Evolutionary conservation across 805 yeast species (phyloP).

Genomic region (Suhomyces prunicola): DNA sequence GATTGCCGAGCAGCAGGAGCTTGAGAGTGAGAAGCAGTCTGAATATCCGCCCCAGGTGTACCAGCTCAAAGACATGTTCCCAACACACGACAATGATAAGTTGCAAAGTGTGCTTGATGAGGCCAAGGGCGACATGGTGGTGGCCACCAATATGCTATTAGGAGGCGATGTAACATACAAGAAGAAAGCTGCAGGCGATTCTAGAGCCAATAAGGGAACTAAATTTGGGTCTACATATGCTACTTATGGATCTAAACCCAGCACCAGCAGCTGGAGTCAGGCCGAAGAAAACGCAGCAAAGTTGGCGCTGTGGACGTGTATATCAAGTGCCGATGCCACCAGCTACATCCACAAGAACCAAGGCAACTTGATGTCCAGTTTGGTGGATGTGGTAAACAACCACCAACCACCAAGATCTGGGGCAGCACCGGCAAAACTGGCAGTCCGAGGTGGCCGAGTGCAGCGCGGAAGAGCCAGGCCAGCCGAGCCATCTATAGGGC

Average conservation of each 20-base stretch:
- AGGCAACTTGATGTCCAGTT: constrained; percentile 26
- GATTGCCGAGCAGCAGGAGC: constrained; percentile 3
- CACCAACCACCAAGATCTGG: constrained; percentile 4
- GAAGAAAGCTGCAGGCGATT: background rate
- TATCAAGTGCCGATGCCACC: constrained; percentile 3
- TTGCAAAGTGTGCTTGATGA: constrained; percentile 29
- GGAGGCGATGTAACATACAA: constrained; percentile 1
- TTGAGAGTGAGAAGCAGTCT: background rate
- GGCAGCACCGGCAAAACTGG: background rate
- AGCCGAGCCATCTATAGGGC: background rate
- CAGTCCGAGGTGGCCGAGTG: constrained; percentile 28
- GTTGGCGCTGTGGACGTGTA: constrained; percentile 11
- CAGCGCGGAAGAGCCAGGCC: constrained; percentile 22
- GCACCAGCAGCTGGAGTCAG: constrained; percentile 9
- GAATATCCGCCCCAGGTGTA: constrained; percentile 14
- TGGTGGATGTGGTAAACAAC: constrained; percentile 32
- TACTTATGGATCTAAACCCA: background rate
- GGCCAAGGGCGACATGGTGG: constrained; percentile 27
- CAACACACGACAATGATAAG: constrained; percentile 29
- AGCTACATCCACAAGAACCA: constrained; percentile 25
- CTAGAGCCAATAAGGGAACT: background rate
- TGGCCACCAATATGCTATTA: constrained; percentile 19
- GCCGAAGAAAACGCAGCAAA: constrained; percentile 13
- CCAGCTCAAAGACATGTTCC: constrained; percentile 44
- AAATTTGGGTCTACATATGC: background rate